Percentiles rank a stretch among this genome's conserved stretches.
Conservation (phyloP, 371 early-diverging fungal species). For the Paramicrosporidium saccamoebae region DNA sequence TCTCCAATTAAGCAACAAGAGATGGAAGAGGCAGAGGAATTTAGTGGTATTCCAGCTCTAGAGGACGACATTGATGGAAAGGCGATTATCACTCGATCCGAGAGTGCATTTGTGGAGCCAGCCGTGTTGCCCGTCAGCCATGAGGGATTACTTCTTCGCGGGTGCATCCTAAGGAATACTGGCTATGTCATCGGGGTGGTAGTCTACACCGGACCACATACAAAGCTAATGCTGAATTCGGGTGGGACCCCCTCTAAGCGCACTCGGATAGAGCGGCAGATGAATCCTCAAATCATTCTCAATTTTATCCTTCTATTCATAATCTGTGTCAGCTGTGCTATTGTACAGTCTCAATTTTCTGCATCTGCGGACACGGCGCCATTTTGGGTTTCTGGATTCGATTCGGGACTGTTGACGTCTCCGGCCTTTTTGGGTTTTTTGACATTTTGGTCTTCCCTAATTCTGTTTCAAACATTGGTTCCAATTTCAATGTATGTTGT, state of each 20-base stretch:
- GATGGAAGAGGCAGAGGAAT: no score
- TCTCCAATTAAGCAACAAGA: slow-evolving; percentile 3
- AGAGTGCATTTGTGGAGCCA: no score
- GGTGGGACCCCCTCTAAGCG: slow-evolving; percentile 74
- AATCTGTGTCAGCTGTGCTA: slow-evolving; percentile 17
- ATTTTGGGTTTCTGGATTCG: neutral
- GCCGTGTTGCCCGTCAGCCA: slow-evolving; percentile 28
- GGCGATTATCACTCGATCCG: no score
- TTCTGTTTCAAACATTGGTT: slow-evolving; percentile 38
- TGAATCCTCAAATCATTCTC: slow-evolving; percentile 46
- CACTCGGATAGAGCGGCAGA: slow-evolving; percentile 59
- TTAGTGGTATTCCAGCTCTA: no score
- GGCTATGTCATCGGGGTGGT: slow-evolving; percentile 43
- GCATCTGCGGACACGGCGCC: slow-evolving; percentile 4
- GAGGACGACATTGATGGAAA: no score
- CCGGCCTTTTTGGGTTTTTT: slow-evolving; percentile 6
- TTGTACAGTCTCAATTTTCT: slow-evolving; percentile 17
- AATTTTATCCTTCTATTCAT: slow-evolving; percentile 16
- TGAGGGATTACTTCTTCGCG: slow-evolving; percentile 54
- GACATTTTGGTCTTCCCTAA: slow-evolving; percentile 21
- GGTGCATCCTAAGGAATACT: slow-evolving; percentile 67
- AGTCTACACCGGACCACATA: slow-evolving; percentile 55
- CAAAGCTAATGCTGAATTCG: slow-evolving; percentile 59
- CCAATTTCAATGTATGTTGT: slow-evolving; percentile 89
- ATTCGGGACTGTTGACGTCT: no score